Percentiles rank a stretch among this genome's conserved stretches.
These are phyloP conservation scores for Larix sibirica DNA, from an alignment of 83 land plant genomes.

Conservation along the genomic window DNA sequence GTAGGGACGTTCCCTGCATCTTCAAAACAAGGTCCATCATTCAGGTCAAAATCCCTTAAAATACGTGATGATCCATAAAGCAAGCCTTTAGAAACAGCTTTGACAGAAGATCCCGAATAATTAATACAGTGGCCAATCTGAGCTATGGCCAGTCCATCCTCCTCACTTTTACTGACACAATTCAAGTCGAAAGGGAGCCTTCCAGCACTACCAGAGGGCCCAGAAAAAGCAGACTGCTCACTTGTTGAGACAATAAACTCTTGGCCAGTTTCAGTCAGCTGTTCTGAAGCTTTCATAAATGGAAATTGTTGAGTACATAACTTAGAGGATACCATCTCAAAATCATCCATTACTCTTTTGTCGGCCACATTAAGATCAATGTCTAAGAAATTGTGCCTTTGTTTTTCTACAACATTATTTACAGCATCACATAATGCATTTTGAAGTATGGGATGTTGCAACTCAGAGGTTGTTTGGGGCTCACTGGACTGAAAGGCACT, in stretches of 20 bases:
- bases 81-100: slow-evolving; percentile 12
- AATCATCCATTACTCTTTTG: slow-evolving; percentile 47
- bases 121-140: slow-evolving; percentile 3
- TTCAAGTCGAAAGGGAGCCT: slow-evolving; percentile 78
- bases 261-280: slow-evolving; percentile 6
- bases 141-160: slow-evolving; percentile 14
- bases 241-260: not conserved
- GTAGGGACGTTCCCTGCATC: slow-evolving; percentile 35
- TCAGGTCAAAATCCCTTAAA: slow-evolving; percentile 65
- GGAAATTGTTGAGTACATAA: not conserved
- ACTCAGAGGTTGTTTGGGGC: slow-evolving; percentile 48
- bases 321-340: not conserved
- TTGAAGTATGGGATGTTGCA: slow-evolving; percentile 16
- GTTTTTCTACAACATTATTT: slow-evolving; percentile 14
- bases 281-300: slow-evolving; percentile 22
- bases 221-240: not conserved
- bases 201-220: slow-evolving; percentile 16
- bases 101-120: slow-evolving; percentile 5
- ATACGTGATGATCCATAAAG: slow-evolving; percentile 22
- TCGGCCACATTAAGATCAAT: slow-evolving; percentile 75
- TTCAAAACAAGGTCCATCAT: slow-evolving; percentile 66
- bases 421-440: slow-evolving; percentile 11
- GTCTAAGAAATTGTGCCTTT: slow-evolving; percentile 35
- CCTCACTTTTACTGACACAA: slow-evolving; percentile 42
- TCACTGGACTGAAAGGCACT: slow-evolving; percentile 87